Base-by-base conservation (phyloP, 768 basidiomycete species). In the Lactifluus volemus region DNA sequence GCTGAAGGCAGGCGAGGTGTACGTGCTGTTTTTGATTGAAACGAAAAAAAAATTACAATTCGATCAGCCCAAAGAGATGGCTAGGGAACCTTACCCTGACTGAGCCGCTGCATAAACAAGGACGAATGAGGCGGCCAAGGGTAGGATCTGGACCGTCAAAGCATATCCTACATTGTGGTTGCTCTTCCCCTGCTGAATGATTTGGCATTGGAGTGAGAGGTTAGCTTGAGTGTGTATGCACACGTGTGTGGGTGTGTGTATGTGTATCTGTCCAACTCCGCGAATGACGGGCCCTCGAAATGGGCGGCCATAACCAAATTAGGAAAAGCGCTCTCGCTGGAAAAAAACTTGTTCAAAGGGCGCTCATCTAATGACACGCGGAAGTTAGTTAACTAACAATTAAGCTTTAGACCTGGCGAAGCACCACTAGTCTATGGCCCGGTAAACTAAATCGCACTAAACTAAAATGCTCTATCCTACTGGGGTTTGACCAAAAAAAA, bases 121-220 rank as follows among this genome's bases (percentile, higher is more conserved):
- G 92, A 34, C 85, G 83, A 65, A 95, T 91, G 65, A 94, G 80
- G 56, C 84, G 81, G 2, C 92, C 92, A 44, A 87, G 74, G 29
- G 80, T 78, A 0, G 65, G 69, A 64, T 88, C 85, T 25, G 81
- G 80, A 4, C 88, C 85, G 42, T 88, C 86, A 30, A 92, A 77
- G 70, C 92, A 95, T 49, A 95, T 95, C 55, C 92, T 80, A 68
- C 92, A 94, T 69, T 88, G 87, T 67, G 80, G 86, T 68, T 83
- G 83, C 7, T 64, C 55, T 51, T 30, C 47, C 34, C 21, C 29
- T 36, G 17, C 49, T 45, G 50, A 48, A 10, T 21, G 47, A 17
- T 55, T 49, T 17, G 48, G 15, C 59, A 60, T 53, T 19, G 11
- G 17, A n/a, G 48, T 17, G 38, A 11, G 9, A 17, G 3, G 30